Evolutionary conservation across 1,284 basidiomycete genomes (phyloP), one percentile per base, ranked within the genome.

Genomic region (Malassezia vespertilionis): DNA sequence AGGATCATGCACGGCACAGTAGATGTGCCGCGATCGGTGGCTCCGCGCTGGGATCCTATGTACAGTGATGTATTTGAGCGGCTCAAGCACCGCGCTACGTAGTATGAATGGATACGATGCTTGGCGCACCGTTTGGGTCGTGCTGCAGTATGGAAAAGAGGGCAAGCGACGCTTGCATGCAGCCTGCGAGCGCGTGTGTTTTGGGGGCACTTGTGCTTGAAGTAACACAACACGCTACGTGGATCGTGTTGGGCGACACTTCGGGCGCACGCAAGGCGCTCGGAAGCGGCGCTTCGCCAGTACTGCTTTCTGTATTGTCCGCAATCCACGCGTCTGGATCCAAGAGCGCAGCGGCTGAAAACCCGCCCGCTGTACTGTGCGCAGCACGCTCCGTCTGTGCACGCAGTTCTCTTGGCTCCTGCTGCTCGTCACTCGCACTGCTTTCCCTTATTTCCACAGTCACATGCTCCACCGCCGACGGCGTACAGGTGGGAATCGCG

Each of bases 1-100:
- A 38, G 58, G n/a, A 63, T 67, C 37, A 57, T 67, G 27, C 30
- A 62, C 11, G 64, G 64, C 0, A 31, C 36, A 5, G 43, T 57
- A 0, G 57, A 63, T 21, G 44, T 57, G 0, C 56, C 57, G 1
- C 35, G 47, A 18, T 31, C 44, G 5, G 11, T 51, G 30, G 41
- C 34, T 14, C 5, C 28, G 30, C 28, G 40, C 8, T 41, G 40
- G 40, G 40, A 15, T 10, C 11, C 6, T 4, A 10, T 9, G 14
- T 41, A 41, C 18, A 31, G 30, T 2, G 40, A 33, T 14, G 6
- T 15, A 10, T 41, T 33, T 15, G 40, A 41, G 31, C 17, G 6
- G 21, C 34, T 5, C 21, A 36, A 36, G 22, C 33, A 33, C 7
- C 7, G 26, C 26, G 26, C 26, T 6, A 33, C 12, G 12, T 15